Evolutionary conservation across 192 early-diverging fungal species (phyloP).

Genomic region (Linnemannia hyalina): DNA sequence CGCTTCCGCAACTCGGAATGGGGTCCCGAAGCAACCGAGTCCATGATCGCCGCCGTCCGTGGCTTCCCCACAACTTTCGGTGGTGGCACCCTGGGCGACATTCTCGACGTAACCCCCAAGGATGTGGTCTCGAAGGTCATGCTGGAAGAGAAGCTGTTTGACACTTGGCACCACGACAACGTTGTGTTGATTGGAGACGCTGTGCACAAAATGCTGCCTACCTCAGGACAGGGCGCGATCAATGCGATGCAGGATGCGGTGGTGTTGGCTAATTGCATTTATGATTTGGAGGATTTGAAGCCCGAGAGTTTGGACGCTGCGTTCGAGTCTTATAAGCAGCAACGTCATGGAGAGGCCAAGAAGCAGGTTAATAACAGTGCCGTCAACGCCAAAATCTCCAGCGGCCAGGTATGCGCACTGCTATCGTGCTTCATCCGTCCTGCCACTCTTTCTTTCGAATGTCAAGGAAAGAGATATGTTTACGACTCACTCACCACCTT

Average conservation of each 20-base stretch:
- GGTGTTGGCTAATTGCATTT: constrained; percentile 33
- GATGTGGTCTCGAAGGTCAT: constrained; percentile 33
- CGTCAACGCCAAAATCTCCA: constrained; percentile 23
- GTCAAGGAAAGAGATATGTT: no score
- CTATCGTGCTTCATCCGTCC: not conserved
- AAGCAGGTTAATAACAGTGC: constrained; percentile 17
- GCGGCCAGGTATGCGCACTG: constrained; percentile 19
- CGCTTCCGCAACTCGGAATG: constrained; percentile 29
- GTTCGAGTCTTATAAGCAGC: constrained; percentile 22
- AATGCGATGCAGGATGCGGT: constrained; percentile 52
- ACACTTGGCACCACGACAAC: constrained; percentile 17
- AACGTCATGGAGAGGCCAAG: constrained; percentile 28
- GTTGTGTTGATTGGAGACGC: constrained; percentile 21
- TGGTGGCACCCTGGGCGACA: constrained; percentile 15
- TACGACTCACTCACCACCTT: not conserved
- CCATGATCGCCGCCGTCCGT: constrained; percentile 3
- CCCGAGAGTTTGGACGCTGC: constrained; percentile 14
- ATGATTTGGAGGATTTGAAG: constrained; percentile 23
- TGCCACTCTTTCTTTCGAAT: no score
- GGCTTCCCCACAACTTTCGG: constrained; percentile 2
- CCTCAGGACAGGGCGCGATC: constrained; percentile 28
- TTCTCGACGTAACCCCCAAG: constrained; percentile 27
- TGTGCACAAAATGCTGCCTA: constrained; percentile 15
- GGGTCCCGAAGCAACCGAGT: constrained; percentile 22
- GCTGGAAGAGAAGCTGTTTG: constrained; percentile 28